A percentile compares a stretch with the other conserved stretches of the same genome.
These are phyloP conservation scores for Bipolaris bicolor DNA, from an alignment of 2,329 filamentous ascomycete species.

Conservation along the genomic window DNA sequence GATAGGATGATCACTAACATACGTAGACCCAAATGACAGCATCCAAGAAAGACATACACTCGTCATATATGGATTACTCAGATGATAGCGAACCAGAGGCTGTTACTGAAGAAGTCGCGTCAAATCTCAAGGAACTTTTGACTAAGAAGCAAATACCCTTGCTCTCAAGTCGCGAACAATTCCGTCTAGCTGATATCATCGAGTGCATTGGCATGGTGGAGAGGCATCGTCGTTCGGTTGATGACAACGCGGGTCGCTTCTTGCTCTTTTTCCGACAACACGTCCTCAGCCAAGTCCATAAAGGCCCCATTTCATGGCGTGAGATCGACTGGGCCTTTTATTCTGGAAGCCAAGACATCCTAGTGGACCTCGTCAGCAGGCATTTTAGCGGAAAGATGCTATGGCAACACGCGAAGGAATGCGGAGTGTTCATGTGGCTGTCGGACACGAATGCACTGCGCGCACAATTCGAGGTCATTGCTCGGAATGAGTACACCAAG, in stretches of 20 bases:
- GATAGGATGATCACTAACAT: slow-evolving; percentile 8
- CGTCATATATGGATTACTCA: slow-evolving; percentile 59
- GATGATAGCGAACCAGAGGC: slow-evolving; percentile 65
- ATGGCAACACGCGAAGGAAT: slow-evolving; percentile 85
- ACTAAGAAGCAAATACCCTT: slow-evolving; percentile 76
- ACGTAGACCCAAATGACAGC: slow-evolving; percentile 47
- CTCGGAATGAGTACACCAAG: slow-evolving; percentile 90
- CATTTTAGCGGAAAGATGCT: slow-evolving; percentile 80
- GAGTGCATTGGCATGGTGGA: slow-evolving; percentile 86
- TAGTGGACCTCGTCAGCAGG: slow-evolving; percentile 79
- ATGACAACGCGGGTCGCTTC: slow-evolving; percentile 87
- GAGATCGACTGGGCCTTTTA: slow-evolving; percentile 89
- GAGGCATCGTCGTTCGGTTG: slow-evolving; percentile 84
- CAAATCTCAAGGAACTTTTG: slow-evolving; percentile 76
- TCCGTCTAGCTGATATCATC: slow-evolving; percentile 80
- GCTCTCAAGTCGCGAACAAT: slow-evolving; percentile 83
- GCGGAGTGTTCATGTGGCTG: slow-evolving; percentile 95
- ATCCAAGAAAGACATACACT: slow-evolving; percentile 56
- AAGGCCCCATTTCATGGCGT: slow-evolving; percentile 70
- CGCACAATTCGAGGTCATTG: slow-evolving; percentile 85
- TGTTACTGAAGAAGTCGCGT: slow-evolving; percentile 74
- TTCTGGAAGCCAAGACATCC: slow-evolving; percentile 84
- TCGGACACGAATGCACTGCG: slow-evolving; percentile 74
- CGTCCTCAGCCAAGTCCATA: slow-evolving; percentile 67
- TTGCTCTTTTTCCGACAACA: slow-evolving; percentile 87